These are phyloP conservation scores for Russula earlei DNA, from an alignment of 768 basidiomycete genomes.

Conservation along the genomic window DNA sequence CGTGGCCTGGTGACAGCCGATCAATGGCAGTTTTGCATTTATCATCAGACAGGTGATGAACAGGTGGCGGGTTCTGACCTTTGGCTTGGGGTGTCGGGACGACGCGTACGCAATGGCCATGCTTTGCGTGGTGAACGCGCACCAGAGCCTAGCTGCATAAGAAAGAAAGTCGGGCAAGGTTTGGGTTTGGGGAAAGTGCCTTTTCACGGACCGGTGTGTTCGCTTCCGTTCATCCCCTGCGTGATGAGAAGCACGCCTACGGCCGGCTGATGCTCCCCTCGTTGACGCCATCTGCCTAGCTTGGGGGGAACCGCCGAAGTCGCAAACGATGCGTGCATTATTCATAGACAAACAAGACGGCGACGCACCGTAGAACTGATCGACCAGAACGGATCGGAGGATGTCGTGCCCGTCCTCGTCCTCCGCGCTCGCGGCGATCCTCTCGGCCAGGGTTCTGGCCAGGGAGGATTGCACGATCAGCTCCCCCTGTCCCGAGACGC, in stretches of 20 bases:
- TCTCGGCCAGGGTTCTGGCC: slow-evolving; percentile 45
- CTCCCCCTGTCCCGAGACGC: slow-evolving; percentile 65
- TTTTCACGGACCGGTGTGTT: slow-evolving; percentile 3
- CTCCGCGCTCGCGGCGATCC: slow-evolving; percentile 29
- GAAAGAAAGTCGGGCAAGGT: too few relatives aligned
- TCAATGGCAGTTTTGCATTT: not conserved
- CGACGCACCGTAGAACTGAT: slow-evolving; percentile 43
- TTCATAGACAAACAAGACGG: too few relatives aligned
- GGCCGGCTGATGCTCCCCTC: slow-evolving; percentile 38
- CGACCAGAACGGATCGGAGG: slow-evolving; percentile 36
- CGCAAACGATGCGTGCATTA: too few relatives aligned
- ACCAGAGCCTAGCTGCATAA: slow-evolving; percentile 59
- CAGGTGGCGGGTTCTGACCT: slow-evolving; percentile 32
- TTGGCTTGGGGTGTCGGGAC: slow-evolving; percentile 42
- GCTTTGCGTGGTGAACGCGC: slow-evolving; percentile 73
- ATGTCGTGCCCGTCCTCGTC: slow-evolving; percentile 45
- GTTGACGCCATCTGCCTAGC: slow-evolving; percentile 30
- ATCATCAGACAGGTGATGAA: not conserved
- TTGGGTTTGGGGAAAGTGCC: not conserved
- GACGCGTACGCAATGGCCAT: slow-evolving; percentile 74
- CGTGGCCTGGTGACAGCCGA: slow-evolving; percentile 25
- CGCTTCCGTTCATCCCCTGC: slow-evolving; percentile 31
- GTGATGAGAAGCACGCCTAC: slow-evolving; percentile 58
- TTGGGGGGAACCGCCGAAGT: not conserved
- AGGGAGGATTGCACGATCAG: slow-evolving; percentile 50